Percentiles rank a stretch among this genome's conserved stretches.
Evolutionary conservation across 768 basidiomycete species (phyloP).

Genomic region (Suillus plorans): DNA sequence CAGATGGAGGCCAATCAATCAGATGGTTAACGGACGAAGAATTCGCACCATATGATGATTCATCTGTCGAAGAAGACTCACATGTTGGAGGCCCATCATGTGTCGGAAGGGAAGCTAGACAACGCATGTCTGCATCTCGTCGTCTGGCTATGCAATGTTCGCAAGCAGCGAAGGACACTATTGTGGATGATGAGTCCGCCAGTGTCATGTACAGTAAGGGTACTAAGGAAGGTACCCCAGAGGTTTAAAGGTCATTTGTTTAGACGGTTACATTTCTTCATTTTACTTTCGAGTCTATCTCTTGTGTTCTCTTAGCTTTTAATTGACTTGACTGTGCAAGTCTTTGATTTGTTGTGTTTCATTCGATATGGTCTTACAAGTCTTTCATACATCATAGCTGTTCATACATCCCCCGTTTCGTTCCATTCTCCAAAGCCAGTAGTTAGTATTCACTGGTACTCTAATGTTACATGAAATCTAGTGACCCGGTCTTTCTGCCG

Average conservation of each 20-base stretch:
- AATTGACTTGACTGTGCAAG: neutral
- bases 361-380: neutral
- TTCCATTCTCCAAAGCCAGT: no score
- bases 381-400: neutral
- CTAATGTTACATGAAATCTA: neutral
- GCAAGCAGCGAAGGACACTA: neutral
- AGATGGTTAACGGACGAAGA: neutral
- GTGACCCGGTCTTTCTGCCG: neutral
- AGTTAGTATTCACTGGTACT: neutral
- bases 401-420: no score
- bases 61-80: neutral
- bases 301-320: neutral
- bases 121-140: neutral
- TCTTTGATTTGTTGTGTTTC: neutral
- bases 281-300: no score
- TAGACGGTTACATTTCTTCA: neutral
- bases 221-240: no score
- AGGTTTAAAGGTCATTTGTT: neutral
- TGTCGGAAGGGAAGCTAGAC: neutral
- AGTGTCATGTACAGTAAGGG: no score
- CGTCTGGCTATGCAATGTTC: no score
- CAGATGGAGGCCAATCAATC: neutral
- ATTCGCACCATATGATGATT: neutral
- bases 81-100: neutral
- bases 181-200: no score